phyloP scores from a whole-genome alignment of 108 stramenopile species.

The Nitzschia putrida region DNA sequence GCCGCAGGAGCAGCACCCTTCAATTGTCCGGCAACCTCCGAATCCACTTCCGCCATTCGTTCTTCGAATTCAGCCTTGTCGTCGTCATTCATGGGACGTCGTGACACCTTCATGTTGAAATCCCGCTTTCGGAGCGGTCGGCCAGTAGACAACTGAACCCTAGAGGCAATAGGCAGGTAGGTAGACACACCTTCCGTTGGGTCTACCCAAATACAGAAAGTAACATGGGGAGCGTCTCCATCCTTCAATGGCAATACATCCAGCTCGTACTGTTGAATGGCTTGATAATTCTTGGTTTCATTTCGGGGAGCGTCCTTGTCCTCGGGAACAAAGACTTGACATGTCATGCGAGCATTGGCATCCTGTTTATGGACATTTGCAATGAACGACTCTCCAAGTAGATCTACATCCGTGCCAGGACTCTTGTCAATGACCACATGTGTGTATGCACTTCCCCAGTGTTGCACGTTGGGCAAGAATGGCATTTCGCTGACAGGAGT shows the following conservation, averaged over 20 bases:
- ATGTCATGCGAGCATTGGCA: constrained; percentile 73
- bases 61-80: constrained; percentile 61
- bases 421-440: constrained; percentile 84
- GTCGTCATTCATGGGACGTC: constrained; percentile 46
- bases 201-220: constrained; percentile 70
- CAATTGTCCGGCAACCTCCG: constrained; percentile 46
- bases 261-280: constrained; percentile 76
- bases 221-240: constrained; percentile 65
- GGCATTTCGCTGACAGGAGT: constrained; percentile 64
- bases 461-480: constrained; percentile 67
- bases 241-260: constrained; percentile 82
- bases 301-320: constrained; percentile 6
- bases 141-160: constrained; percentile 79
- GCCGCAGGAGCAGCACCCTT: not conserved
- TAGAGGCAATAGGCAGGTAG: constrained; percentile 71
- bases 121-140: constrained; percentile 49
- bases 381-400: constrained; percentile 55
- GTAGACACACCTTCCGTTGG: constrained; percentile 31
- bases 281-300: constrained; percentile 35
- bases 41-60: constrained; percentile 69
- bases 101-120: constrained; percentile 40
- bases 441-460: constrained; percentile 79
- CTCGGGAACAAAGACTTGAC: constrained; percentile 64
- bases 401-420: constrained; percentile 42
- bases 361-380: constrained; percentile 72